Conservation (phyloP, 192 early-diverging fungal genomes). For the Martensiomyces pterosporus region DNA sequence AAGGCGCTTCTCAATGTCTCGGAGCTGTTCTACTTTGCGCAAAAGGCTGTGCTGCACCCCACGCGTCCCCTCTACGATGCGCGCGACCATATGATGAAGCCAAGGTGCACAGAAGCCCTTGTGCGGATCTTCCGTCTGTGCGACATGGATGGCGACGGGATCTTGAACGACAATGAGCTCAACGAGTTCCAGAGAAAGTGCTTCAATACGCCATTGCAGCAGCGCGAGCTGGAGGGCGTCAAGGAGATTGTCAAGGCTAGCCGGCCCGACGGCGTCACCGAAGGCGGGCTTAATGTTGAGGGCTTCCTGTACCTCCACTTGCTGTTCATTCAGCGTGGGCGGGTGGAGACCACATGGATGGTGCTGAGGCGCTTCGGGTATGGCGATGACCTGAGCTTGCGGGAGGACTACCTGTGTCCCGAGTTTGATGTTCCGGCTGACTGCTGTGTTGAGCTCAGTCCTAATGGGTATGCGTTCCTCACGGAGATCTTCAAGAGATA, state of each 20-base stretch:
- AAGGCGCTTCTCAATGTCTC: slow-evolving; percentile 91
- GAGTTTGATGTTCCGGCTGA: slow-evolving; percentile 83
- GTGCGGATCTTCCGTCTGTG: slow-evolving; percentile 93
- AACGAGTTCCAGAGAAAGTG: slow-evolving; percentile 96
- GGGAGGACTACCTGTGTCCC: slow-evolving; percentile 89
- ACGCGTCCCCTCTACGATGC: slow-evolving; percentile 96
- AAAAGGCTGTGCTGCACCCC: slow-evolving; percentile 97
- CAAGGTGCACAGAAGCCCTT: slow-evolving; percentile 85
- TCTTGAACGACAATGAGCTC: slow-evolving; percentile 89
- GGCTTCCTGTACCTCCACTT: slow-evolving; percentile 95
- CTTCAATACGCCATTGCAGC: slow-evolving; percentile 93
- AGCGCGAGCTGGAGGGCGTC: slow-evolving; percentile 93
- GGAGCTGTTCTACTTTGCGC: slow-evolving; percentile 99
- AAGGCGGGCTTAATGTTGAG: slow-evolving; percentile 81
- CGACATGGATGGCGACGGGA: slow-evolving; percentile 89
- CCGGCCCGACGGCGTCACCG: slow-evolving; percentile 81
- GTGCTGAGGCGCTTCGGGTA: slow-evolving; percentile 95
- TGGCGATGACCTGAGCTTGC: slow-evolving; percentile 86
- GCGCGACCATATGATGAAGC: slow-evolving; percentile 82
- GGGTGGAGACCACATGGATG: slow-evolving; percentile 98
- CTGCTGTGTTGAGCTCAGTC: slow-evolving; percentile 91
- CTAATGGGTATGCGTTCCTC: slow-evolving; percentile 91
- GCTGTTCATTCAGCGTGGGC: slow-evolving; percentile 94
- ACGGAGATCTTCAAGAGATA: slow-evolving; percentile 90
- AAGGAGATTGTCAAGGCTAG: slow-evolving; percentile 91